Base-by-base conservation (phyloP, 2,329 filamentous ascomycete species). In the Bipolaris cookei region DNA sequence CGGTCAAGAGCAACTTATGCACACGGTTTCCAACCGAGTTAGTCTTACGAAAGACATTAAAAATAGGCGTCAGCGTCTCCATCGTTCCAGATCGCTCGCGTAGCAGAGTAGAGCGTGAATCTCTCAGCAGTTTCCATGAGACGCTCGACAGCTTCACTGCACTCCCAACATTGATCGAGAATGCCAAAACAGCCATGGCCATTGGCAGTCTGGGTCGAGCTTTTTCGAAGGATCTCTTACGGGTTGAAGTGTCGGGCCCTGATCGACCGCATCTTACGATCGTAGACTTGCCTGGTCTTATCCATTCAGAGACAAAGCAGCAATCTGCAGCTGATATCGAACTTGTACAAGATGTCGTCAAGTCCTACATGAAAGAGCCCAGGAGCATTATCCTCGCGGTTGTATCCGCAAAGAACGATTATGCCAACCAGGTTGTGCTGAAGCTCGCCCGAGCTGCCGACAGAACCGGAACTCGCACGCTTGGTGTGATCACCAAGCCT, bases 21-120 rank as follows among this genome's bases (percentile, higher is more conserved):
- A 89, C 86, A 0, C 78, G 84, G 1, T 88, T 88, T 56, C 81
- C 85, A 0, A 88, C 84, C 0, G 57, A 68, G 44, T 82, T 83
- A 39, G 77, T 74, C 7, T 73, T 79, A 34, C 76, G 76, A 0
- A 0, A 76, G 77, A 6, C 73, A 75, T 21, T 72, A 53, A 18
- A 16, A 2, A 32, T 30, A 1, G 11, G 23, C 1, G 37, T 59
- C 35, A 51, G 34, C 0, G 18, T 55, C 34, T 52, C 23, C 16
- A 56, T 62, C 18, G 23, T 43, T 0, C 59, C 56, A 10, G 28
- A 34, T 6, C 52, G 62, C 6, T 58, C 70, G 32, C 65, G 67
- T 3, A n/a, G n/a, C n/a, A 30, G 45, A 20, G 64, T 70, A 3
- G 70, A 69, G 38, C 62, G 65, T 46, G 1, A 70, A 75, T 3